These are phyloP conservation scores for Solanum stenotomum DNA, from an alignment of 257 asterid species.

Conservation along the genomic window DNA sequence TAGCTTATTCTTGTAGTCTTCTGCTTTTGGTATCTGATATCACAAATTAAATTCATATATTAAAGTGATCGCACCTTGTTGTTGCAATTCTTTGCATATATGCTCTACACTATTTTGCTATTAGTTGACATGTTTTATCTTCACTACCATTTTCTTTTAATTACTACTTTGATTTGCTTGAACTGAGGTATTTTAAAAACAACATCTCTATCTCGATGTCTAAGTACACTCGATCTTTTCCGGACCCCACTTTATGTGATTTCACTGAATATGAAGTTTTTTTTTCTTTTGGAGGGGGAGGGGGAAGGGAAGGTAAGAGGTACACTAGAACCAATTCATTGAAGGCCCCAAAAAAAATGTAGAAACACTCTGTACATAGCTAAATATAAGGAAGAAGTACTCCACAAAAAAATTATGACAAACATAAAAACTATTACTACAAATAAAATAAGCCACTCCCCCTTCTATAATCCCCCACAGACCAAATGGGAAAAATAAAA, in stretches of 20 bases:
- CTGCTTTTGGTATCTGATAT: neutral
- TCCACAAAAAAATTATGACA: neutral
- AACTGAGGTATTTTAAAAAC: too few species aligned
- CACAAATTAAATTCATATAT: too few species aligned
- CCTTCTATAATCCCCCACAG: neutral
- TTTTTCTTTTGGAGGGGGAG: neutral
- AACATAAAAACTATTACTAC: neutral
- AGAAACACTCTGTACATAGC: neutral
- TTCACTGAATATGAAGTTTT: accelerated
- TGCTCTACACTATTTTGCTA: too few species aligned
- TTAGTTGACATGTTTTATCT: too few species aligned
- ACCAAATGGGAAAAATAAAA: neutral
- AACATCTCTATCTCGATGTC: neutral
- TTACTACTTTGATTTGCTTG: too few species aligned
- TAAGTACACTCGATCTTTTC: accelerated
- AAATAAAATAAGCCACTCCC: neutral
- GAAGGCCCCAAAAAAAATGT: neutral
- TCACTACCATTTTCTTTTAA: accelerated
- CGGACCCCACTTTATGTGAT: accelerated
- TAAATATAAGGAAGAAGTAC: neutral
- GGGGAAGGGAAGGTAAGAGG: neutral
- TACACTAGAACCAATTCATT: neutral
- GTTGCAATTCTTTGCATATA: too few species aligned
- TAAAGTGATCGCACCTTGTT: too few species aligned
- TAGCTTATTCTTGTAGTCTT: too few species aligned